Evolutionary conservation across 176 grass and related monocot species (phyloP).

Genomic region (Aegilops sharonensis): DNA sequence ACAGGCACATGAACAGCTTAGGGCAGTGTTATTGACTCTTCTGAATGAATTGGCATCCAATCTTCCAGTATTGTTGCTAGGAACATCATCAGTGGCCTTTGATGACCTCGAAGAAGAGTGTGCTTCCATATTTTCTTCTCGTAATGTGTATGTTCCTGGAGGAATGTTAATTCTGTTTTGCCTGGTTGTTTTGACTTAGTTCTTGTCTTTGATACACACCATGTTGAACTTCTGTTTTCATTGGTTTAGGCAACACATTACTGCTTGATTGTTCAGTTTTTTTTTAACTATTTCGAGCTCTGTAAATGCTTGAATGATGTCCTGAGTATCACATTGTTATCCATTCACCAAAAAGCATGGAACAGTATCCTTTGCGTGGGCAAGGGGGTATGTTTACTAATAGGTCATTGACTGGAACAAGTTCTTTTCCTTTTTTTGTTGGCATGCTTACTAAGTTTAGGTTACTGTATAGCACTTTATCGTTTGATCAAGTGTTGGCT

Average conservation of each 20-base stretch:
- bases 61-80: constrained; percentile 84
- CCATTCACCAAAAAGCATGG: constrained; percentile 20
- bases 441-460: constrained; percentile 10
- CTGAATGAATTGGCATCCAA: constrained; percentile 94
- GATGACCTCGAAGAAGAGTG: constrained; percentile 75
- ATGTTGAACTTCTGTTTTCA: constrained; percentile 16
- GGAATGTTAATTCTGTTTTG: constrained; percentile 23
- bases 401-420: constrained; percentile 10
- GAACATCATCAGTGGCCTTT: constrained; percentile 73
- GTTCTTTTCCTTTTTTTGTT: constrained; percentile 19
- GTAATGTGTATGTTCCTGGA: constrained; percentile 71
- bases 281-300: constrained; percentile 4
- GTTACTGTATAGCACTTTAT: constrained; percentile 6
- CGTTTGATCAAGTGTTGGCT: background rate
- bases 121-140: constrained; percentile 83
- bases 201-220: background rate
- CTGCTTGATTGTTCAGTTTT: constrained; percentile 3
- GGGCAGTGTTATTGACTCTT: constrained; percentile 82
- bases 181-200: constrained; percentile 12
- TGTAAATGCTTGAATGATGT: constrained; percentile 2
- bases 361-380: constrained; percentile 13
- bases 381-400: background rate
- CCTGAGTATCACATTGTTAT: background rate
- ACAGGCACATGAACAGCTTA: constrained; percentile 95
- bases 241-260: background rate